Base-by-base conservation (phyloP, 2,329 filamentous ascomycete species). In the Rhynchosporium secalis region DNA sequence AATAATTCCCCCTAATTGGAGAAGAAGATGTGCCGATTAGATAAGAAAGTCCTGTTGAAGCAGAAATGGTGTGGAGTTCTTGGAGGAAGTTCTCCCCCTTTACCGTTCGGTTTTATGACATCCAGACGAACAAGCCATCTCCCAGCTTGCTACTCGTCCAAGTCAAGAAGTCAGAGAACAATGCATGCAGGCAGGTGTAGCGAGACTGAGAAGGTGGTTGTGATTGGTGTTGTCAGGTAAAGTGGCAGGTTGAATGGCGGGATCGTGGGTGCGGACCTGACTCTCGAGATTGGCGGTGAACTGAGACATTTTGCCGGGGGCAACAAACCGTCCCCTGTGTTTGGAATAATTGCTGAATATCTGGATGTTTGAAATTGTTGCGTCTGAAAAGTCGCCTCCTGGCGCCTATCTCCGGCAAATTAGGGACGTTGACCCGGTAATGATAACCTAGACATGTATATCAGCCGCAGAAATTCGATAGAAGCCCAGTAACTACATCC, bases 251-350 rank as follows among this genome's bases (percentile, higher is more conserved):
- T 36, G 33, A 62, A 54, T 58, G 60, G 49, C 28, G 28, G 38
- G 31, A 33, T 58, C 13, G 13, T 45, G 20, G 28, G 36, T 28
- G 38, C 40, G 52, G 60, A 46, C 46, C 43, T 46, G 54, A 45
- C 33, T 47, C 20, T n/a, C 46, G n/a, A 55, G 10, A 58, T 58
- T 49, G 60, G 60, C 57, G 60, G 63, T 61, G 51, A 41, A 41
- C 31, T 33, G 52, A 64, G 58, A 45, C 59, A 56, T 7, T 36
- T 36, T 5, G 7, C 56, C 56, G 60, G 56, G 31, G 29, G 33
- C 48, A 36, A 55, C 43, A 61, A 49, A 48, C 59, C 59, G 63
- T 36, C 13, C 46, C 45, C 51, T 63, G 36, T 31, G 46, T 57
- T 47, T 62, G 45, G 54, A 48, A 31, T 33, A 33, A n/a, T 10